Conservation (phyloP, 345 rosid species). For the Adansonia digitata region DNA sequence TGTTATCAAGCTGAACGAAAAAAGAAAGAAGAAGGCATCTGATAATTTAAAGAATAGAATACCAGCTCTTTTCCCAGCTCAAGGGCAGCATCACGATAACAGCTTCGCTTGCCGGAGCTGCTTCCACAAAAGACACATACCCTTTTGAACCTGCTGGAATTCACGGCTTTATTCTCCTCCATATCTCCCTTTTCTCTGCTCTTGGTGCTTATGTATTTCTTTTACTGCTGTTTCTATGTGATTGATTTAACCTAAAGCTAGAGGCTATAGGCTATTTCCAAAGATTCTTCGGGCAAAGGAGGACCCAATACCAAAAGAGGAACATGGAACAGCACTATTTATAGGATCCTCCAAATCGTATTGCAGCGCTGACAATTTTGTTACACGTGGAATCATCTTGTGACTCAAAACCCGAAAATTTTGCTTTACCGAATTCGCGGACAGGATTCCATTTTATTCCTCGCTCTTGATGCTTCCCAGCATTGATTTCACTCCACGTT, state of each 20-base stretch:
- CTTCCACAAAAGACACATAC: constrained; percentile 95
- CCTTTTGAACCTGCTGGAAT: constrained; percentile 55
- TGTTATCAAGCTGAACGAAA: background rate
- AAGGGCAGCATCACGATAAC: constrained; percentile 73
- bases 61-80: constrained; percentile 84
- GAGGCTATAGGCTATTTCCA: background rate
- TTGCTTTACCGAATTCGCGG: constrained; percentile 23
- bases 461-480: background rate
- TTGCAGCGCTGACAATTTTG: background rate
- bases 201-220: background rate
- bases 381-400: constrained; percentile 19
- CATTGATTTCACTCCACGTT: constrained; percentile 9
- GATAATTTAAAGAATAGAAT: background rate
- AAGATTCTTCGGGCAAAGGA: constrained; percentile 3
- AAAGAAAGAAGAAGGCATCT: background rate
- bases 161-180: constrained; percentile 26
- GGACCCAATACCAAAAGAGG: constrained; percentile 15
- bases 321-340: constrained; percentile 20
- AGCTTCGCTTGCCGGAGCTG: constrained; percentile 63
- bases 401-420: background rate
- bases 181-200: constrained; percentile 1
- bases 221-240: background rate
- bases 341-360: constrained; percentile 7
- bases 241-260: constrained; percentile 11
- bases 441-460: constrained; percentile 10